Percentiles rank a stretch among this genome's conserved stretches.
phyloP scores from a whole-genome alignment of 352 stramenopile species.

The Pythium phragmitis region DNA sequence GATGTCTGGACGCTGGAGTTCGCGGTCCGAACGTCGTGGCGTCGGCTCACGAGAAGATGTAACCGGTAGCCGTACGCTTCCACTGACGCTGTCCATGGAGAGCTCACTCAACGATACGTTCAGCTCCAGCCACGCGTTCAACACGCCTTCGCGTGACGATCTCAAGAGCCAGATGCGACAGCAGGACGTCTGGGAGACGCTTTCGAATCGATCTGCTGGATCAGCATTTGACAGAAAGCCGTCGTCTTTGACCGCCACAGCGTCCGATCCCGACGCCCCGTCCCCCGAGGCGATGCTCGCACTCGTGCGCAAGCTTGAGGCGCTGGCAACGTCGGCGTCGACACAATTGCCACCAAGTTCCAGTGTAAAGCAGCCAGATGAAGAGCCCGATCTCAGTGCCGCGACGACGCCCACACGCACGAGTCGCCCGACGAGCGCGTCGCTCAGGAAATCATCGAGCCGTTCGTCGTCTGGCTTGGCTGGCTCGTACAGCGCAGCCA shows the following conservation, averaged over 20 bases:
- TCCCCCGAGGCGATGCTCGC: constrained; percentile 39
- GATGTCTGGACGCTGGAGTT: constrained; percentile 11
- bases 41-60: constrained; percentile 3
- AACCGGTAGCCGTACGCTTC: constrained; percentile 13
- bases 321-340: constrained; percentile 17
- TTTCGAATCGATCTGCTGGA: constrained; percentile 5
- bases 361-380: constrained; percentile 16
- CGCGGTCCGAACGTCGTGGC: not conserved
- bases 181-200: constrained; percentile 29
- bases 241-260: constrained; percentile 11
- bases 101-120: constrained; percentile 24
- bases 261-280: constrained; percentile 22
- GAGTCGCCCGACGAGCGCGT: constrained; percentile 1
- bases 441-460: not conserved
- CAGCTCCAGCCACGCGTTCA: constrained; percentile 6
- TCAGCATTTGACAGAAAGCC: constrained; percentile 26
- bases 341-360: not conserved
- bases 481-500: constrained; percentile 3
- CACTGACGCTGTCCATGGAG: constrained; percentile 21
- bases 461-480: not conserved
- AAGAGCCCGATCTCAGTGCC: constrained; percentile 20
- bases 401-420: constrained; percentile 8
- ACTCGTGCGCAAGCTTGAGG: constrained; percentile 41
- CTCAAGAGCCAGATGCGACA: not conserved
- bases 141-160: constrained; percentile 13